phyloP scores from a whole-genome alignment of 1,139 yeast genomes.

The Candida sanyaensis region DNA sequence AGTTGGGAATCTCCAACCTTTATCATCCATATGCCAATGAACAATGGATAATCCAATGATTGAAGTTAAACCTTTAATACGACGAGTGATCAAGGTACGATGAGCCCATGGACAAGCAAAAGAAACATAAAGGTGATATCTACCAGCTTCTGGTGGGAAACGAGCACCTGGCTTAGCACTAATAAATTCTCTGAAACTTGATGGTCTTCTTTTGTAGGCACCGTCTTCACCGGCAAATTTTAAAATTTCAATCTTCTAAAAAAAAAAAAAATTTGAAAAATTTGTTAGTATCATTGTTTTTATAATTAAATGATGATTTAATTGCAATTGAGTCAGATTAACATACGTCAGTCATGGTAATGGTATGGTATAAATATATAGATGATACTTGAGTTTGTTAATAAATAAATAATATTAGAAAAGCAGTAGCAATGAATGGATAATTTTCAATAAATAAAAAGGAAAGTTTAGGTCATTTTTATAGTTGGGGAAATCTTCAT shows the following conservation, averaged over 20 bases:
- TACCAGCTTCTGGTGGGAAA: conserved; percentile 70
- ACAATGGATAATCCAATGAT: conserved; percentile 73
- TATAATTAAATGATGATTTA: neutral
- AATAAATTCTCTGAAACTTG: conserved; percentile 57
- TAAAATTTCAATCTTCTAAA: conserved; percentile 28
- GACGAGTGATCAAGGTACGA: conserved; percentile 73
- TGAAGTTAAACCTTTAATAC: conserved; percentile 74
- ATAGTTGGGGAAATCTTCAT: neutral
- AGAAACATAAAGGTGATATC: conserved; percentile 88
- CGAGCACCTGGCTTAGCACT: conserved; percentile 59
- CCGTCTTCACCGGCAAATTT: conserved; percentile 56
- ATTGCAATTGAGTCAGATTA: neutral
- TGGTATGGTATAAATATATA: neutral
- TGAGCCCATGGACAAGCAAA: conserved; percentile 97
- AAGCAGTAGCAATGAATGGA: neutral
- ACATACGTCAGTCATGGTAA: conserved; percentile 13
- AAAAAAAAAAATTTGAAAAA: neutral
- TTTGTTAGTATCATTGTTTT: neutral
- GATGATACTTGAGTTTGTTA: neutral
- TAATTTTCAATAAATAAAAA: neutral
- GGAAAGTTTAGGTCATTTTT: neutral
- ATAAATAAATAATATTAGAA: neutral
- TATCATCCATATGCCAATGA: conserved; percentile 81
- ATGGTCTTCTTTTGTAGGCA: conserved; percentile 51
- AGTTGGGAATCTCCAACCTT: conserved; percentile 81